A percentile compares a stretch with the other conserved stretches of the same genome.
phyloP scores from a whole-genome alignment of 768 basidiomycete genomes.

The Boletus huronensis region DNA sequence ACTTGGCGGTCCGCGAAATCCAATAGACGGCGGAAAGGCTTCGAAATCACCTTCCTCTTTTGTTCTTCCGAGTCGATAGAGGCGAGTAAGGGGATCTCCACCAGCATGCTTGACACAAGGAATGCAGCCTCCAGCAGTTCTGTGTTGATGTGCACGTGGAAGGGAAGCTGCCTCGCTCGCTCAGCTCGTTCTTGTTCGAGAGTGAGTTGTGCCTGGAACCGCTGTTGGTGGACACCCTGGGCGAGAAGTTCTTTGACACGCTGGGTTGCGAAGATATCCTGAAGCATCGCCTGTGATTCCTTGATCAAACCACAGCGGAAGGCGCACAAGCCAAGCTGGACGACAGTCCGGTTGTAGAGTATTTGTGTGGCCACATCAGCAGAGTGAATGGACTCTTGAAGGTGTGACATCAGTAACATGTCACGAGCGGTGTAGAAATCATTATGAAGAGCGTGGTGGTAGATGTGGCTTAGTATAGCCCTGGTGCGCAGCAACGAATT shows the following conservation, averaged over 20 bases:
- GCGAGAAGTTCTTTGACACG: slow-evolving; percentile 96
- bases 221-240: slow-evolving; percentile 91
- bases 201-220: slow-evolving; percentile 73
- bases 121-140: slow-evolving; percentile 97
- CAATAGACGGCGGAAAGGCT: slow-evolving; percentile 90
- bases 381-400: slow-evolving; percentile 94
- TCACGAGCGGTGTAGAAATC: slow-evolving; percentile 96
- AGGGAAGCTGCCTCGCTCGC: slow-evolving; percentile 91
- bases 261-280: slow-evolving; percentile 95
- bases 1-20: slow-evolving; percentile 98
- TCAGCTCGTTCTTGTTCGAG: slow-evolving; percentile 98
- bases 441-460: slow-evolving; percentile 94
- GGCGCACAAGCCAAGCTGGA: slow-evolving; percentile 94
- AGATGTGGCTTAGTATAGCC: slow-evolving; percentile 97
- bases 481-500: slow-evolving; percentile 92
- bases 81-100: slow-evolving; percentile 93
- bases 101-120: slow-evolving; percentile 96
- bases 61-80: slow-evolving; percentile 93
- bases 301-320: slow-evolving; percentile 94
- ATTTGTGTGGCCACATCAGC: slow-evolving; percentile 98
- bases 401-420: slow-evolving; percentile 98
- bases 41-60: slow-evolving; percentile 91
- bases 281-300: slow-evolving; percentile 88
- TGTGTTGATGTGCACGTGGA: slow-evolving; percentile 99
- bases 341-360: slow-evolving; percentile 94